Evolutionary conservation across 1,284 basidiomycete genomes (phyloP), one percentile per base, ranked within the genome.

Genomic region (Lentinula novae-zelandiae): DNA sequence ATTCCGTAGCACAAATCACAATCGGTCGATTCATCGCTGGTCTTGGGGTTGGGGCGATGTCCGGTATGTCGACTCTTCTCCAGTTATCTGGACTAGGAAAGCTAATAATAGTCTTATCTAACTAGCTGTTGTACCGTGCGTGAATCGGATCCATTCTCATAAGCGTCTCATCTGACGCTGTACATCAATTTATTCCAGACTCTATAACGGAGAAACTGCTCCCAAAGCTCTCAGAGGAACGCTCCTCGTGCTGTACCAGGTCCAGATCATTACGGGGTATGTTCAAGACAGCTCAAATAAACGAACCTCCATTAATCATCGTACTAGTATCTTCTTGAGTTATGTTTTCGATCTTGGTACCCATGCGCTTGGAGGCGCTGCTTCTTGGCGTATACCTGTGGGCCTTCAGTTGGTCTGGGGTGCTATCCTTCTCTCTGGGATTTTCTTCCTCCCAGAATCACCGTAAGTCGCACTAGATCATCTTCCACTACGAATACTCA

Each of bases 201-300:
- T 92, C 5, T 92, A 91, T 71, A 92, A 89, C 65, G 90, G 90
- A 44, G 90, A 93, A 72, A 89, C 89, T 0, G 83, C 90, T 0
- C 90, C 90, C 0, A 90, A 90, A 70, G 82, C 84, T 5, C 78
- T 92, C 63, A 83, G 90, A 69, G 90, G 90, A 9, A 83, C 86
- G 9, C 76, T 92, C 27, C 75, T 92, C 17, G 89, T 90, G 1
- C 72, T 92, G 15, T 92, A 92, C 67, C 90, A 92, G 69, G 75
- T 92, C 9, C 88, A 90, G 68, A 90, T 91, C 64, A 87, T 89
- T 66, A 73, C 80, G 17, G 86, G 87, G 86, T 86, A 67, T 49
- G 78, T 67, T 10, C n/a, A 5, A 38, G 9, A 17, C 20, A 22
- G 12, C 12, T 50, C n/a, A 17, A n/a, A 22, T 1, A 36, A 12